A percentile compares a stretch with the other conserved stretches of the same genome.
phyloP scores from a whole-genome alignment of 345 rosid genomes.

The Syzygium aromaticum region DNA sequence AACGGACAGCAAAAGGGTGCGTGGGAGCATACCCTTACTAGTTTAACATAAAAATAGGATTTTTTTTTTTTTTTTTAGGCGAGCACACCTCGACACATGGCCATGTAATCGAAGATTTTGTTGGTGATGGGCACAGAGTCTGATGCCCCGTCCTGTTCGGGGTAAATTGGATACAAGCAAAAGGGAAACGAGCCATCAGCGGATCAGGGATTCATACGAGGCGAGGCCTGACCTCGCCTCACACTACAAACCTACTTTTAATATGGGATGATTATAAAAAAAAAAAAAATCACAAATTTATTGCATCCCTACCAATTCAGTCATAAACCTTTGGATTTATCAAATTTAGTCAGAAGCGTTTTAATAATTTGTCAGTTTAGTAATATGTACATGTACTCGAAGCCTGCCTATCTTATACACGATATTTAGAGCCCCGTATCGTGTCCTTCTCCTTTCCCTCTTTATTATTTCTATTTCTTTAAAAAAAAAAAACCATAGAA shows the following conservation, averaged over 20 bases:
- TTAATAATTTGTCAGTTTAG: neutral
- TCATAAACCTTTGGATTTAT: too few relatives aligned
- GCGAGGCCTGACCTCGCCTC: neutral
- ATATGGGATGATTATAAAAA: too few relatives aligned
- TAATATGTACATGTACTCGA: neutral
- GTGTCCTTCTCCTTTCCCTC: neutral
- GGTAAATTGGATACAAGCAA: neutral
- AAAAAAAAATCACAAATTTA: too few relatives aligned
- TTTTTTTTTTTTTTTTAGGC: neutral
- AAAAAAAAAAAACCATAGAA: neutral
- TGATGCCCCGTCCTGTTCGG: neutral
- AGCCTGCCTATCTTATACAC: neutral
- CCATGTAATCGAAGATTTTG: neutral
- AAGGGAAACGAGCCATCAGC: neutral
- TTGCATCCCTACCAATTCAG: too few relatives aligned
- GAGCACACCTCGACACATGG: neutral
- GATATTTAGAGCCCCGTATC: neutral
- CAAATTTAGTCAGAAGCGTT: too few relatives aligned
- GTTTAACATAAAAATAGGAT: neutral
- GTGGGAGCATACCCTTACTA: neutral
- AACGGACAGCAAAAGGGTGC: neutral
- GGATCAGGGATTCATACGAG: neutral
- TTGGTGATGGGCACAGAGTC: neutral
- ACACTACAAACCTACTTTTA: neutral
- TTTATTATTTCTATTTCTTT: neutral